Percentiles rank a stretch among this genome's conserved stretches.
Conservation (phyloP, 805 yeast species). For the Vanderwaltozyma polyspora region DNA sequence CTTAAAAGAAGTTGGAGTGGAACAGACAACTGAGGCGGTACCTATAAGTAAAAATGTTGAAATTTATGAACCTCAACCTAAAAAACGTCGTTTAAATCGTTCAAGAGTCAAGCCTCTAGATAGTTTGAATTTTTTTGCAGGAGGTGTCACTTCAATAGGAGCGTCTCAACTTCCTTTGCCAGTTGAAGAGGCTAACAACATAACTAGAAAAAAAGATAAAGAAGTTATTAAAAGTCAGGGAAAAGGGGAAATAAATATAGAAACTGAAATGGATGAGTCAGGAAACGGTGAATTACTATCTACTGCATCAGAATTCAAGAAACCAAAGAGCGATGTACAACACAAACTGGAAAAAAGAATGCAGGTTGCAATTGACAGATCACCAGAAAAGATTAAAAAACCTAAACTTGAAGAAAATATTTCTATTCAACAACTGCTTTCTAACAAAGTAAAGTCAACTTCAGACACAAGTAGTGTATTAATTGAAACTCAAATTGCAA, state of each 20-base stretch:
- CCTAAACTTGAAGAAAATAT: background rate
- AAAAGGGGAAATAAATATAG: background rate
- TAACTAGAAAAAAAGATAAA: background rate
- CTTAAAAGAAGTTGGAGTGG: too few species aligned
- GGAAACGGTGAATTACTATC: too few species aligned
- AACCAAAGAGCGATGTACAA: background rate
- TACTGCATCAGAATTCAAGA: background rate
- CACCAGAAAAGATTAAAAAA: too few species aligned
- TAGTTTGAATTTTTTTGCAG: constrained; percentile 31
- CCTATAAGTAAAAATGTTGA: too few species aligned
- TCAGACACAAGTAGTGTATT: background rate
- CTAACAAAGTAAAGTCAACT: background rate
- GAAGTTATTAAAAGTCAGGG: background rate
- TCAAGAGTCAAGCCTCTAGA: constrained; percentile 26
- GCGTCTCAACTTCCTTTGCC: too few species aligned
- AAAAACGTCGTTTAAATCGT: constrained; percentile 16
- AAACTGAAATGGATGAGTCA: background rate
- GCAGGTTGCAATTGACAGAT: background rate
- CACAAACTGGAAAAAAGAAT: background rate
- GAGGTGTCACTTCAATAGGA: constrained; percentile 19
- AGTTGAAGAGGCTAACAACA: background rate
- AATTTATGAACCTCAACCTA: too few species aligned
- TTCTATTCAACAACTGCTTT: background rate
- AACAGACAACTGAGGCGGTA: too few species aligned
- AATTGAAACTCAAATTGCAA: background rate